Conservation (phyloP, 176 grass and related monocot genomes). For the Hyparrhenia diplandra region DNA sequence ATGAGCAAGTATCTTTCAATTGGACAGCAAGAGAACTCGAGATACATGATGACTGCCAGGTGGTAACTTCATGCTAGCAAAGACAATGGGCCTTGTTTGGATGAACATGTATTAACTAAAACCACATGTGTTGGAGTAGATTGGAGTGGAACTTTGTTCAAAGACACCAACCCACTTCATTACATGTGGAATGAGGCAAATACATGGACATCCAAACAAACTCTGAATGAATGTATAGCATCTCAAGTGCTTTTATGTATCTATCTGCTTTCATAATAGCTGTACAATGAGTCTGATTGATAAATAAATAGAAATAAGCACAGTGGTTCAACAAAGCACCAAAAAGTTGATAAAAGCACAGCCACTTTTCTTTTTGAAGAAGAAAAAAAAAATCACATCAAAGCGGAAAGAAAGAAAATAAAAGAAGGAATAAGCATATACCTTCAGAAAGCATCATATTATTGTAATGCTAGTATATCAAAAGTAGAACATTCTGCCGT, state of each 20-base stretch:
- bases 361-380: constrained; percentile 29
- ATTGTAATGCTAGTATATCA: not conserved
- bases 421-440: constrained; percentile 15
- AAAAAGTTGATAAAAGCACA: constrained; percentile 50
- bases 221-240: not conserved
- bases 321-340: constrained; percentile 16
- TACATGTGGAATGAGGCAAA: too few species aligned
- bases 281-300: not conserved
- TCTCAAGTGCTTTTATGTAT: not conserved
- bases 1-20: not conserved
- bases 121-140: too few species aligned
- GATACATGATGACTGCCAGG: not conserved
- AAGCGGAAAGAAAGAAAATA: not conserved
- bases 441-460: constrained; percentile 14
- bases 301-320: constrained; percentile 19
- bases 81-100: too few species aligned
- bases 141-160: too few species aligned
- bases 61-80: not conserved
- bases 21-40: not conserved
- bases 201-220: too few species aligned
- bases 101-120: too few species aligned
- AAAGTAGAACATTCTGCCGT: not conserved
- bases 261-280: not conserved
- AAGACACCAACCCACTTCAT: too few species aligned
- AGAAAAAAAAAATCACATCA: constrained; percentile 16